These are phyloP conservation scores for Grosmannia penicillata DNA, from an alignment of 2,329 filamentous ascomycete species.

Conservation along the genomic window DNA sequence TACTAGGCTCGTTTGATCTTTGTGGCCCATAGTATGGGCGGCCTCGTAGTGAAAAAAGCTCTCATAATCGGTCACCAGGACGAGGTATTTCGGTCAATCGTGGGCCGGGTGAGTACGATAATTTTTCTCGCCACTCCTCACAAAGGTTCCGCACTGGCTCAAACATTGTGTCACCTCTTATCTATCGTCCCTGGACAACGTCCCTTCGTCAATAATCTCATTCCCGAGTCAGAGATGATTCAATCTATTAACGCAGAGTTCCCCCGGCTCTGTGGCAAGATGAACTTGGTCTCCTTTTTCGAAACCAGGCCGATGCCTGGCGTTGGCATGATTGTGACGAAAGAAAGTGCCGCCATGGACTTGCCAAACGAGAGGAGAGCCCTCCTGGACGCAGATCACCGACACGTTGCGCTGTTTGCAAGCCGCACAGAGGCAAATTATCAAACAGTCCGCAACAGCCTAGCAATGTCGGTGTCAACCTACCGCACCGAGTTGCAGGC, in stretches of 20 bases:
- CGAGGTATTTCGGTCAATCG: conserved; percentile 11
- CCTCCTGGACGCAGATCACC: conserved; percentile 17
- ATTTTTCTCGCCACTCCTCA: conserved; percentile 25
- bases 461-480: conserved; percentile 8
- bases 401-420: conserved; percentile 15
- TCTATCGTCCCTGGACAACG: conserved; percentile 9
- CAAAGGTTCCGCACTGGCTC: conserved; percentile 15
- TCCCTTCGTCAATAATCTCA: conserved; percentile 17
- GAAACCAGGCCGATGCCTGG: conserved; percentile 16
- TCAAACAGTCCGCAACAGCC: conserved; percentile 13
- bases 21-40: conserved; percentile 24
- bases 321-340: conserved; percentile 18
- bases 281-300: conserved; percentile 19
- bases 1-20: conserved; percentile 15
- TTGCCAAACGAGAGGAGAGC: conserved; percentile 14
- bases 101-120: conserved; percentile 14
- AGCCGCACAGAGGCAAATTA: not conserved
- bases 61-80: conserved; percentile 16
- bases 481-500: not conserved
- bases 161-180: conserved; percentile 13
- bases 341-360: conserved; percentile 16
- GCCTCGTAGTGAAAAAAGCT: conserved; percentile 21
- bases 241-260: conserved; percentile 21
- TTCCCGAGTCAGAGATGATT: conserved; percentile 13
- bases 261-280: conserved; percentile 9